Evolutionary conservation across 2,329 filamentous ascomycete genomes (phyloP).

Genomic region (Exophiala sp.): DNA sequence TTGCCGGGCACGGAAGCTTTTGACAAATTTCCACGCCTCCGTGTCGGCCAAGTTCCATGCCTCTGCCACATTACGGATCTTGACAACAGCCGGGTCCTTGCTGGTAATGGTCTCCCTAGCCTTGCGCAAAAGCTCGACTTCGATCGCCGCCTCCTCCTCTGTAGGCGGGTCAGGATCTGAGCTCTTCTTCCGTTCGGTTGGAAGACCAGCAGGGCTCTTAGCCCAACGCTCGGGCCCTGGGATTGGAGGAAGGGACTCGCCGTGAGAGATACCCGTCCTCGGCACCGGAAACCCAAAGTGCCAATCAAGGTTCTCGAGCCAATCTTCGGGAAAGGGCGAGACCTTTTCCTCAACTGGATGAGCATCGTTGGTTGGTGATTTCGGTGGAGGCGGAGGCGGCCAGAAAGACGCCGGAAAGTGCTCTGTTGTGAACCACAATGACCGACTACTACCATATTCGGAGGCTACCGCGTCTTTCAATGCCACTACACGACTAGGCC

Average conservation of each 20-base stretch:
- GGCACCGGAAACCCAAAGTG: conserved; percentile 81
- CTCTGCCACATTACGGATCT: conserved; percentile 43
- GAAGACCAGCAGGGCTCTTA: conserved; percentile 36
- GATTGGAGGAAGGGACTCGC: conserved; percentile 53
- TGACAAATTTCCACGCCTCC: conserved; percentile 59
- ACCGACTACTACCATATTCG: conserved; percentile 56
- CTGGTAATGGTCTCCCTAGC: conserved; percentile 43
- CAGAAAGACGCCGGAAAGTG: conserved; percentile 39
- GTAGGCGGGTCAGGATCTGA: conserved; percentile 36
- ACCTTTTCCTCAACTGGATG: conserved; percentile 26
- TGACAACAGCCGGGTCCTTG: conserved; percentile 35
- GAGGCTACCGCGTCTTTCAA: conserved; percentile 79
- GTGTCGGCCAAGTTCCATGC: conserved; percentile 57
- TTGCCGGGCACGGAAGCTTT: conserved; percentile 53
- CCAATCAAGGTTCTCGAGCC: conserved; percentile 70
- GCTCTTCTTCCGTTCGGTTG: conserved; percentile 35
- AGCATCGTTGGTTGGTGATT: conserved; percentile 29
- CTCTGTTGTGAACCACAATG: conserved; percentile 78
- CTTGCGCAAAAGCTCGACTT: conserved; percentile 47
- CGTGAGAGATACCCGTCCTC: conserved; percentile 44
- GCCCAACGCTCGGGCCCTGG: conserved; percentile 54
- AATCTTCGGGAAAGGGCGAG: conserved; percentile 43
- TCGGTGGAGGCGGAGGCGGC: conserved; percentile 26
- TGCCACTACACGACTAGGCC: conserved; percentile 59
- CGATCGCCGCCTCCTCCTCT: conserved; percentile 36